Percentiles rank a stretch among this genome's conserved stretches.
phyloP scores from a whole-genome alignment of 2,329 filamentous ascomycete species.

The Colletotrichum acutatum region DNA sequence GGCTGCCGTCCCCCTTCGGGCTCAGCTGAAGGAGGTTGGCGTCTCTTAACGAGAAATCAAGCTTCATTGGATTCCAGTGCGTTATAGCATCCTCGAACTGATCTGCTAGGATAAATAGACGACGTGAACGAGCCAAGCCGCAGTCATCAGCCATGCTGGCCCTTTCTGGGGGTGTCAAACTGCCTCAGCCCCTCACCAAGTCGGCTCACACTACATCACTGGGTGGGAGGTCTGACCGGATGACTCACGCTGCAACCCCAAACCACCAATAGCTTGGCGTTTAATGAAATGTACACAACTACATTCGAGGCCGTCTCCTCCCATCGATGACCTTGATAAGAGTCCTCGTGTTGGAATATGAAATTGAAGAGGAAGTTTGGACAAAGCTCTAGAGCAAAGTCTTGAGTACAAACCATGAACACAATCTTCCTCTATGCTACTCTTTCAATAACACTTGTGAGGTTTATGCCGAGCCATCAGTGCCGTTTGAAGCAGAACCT shows the following conservation, averaged over 20 bases:
- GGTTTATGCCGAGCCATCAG: no score
- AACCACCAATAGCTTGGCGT: neutral
- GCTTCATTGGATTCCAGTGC: neutral
- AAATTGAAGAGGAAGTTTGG: no score
- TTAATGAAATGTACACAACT: neutral
- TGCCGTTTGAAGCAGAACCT: neutral
- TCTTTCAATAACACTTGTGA: no score
- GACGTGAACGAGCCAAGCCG: neutral
- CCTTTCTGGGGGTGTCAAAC: neutral
- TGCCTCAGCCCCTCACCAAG: neutral
- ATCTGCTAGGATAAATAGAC: neutral
- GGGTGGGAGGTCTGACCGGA: neutral
- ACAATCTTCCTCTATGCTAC: no score
- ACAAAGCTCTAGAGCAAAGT: no score
- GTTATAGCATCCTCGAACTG: neutral
- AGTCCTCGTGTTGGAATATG: neutral
- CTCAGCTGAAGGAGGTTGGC: neutral
- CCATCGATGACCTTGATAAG: neutral
- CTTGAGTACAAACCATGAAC: no score
- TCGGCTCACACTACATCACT: neutral
- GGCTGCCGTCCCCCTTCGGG: no score
- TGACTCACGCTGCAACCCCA: neutral
- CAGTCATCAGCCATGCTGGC: neutral
- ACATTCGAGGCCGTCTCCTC: neutral
- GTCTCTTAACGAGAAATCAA: neutral